Evolutionary conservation across 768 basidiomycete genomes (phyloP).

Genomic region (Jaapia argillacea): DNA sequence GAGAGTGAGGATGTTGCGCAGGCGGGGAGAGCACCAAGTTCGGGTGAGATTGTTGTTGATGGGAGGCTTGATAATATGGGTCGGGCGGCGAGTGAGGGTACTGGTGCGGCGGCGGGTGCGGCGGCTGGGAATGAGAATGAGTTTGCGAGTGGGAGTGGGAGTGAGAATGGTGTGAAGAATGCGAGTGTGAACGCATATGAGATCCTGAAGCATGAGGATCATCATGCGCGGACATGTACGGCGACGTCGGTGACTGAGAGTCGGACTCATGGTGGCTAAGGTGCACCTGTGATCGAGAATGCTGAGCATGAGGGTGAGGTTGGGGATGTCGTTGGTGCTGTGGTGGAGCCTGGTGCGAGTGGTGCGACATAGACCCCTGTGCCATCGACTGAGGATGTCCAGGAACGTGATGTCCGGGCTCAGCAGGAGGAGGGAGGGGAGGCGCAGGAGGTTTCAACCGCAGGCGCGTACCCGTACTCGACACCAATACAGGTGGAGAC

Average conservation of each 20-base stretch:
- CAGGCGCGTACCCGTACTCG: conserved; percentile 36
- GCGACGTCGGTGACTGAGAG: too few relatives aligned
- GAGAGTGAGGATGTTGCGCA: conserved; percentile 17
- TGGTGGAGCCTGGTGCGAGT: conserved; percentile 3
- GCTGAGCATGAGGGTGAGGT: not conserved
- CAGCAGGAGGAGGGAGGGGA: conserved; percentile 9
- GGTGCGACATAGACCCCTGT: not conserved
- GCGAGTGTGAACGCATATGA: too few relatives aligned
- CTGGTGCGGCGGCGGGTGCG: conserved; percentile 12
- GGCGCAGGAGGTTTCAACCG: conserved; percentile 38
- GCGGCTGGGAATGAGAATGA: not conserved
- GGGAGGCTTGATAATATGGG: too few relatives aligned
- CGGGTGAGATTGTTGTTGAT: too few relatives aligned
- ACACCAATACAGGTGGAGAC: conserved; percentile 28
- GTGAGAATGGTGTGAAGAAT: too few relatives aligned
- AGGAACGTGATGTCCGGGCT: conserved; percentile 9
- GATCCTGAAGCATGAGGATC: not conserved
- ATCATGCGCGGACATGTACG: not conserved
- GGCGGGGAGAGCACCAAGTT: conserved; percentile 9
- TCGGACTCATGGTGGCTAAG: too few relatives aligned
- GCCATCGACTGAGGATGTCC: conserved; percentile 3
- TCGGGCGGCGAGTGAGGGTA: not conserved
- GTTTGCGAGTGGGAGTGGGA: not conserved
- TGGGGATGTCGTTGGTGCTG: not conserved
- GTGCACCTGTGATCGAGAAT: too few relatives aligned